Conservation (phyloP, 2,329 filamentous ascomycete genomes). For the Thelonectria discophora region DNA sequence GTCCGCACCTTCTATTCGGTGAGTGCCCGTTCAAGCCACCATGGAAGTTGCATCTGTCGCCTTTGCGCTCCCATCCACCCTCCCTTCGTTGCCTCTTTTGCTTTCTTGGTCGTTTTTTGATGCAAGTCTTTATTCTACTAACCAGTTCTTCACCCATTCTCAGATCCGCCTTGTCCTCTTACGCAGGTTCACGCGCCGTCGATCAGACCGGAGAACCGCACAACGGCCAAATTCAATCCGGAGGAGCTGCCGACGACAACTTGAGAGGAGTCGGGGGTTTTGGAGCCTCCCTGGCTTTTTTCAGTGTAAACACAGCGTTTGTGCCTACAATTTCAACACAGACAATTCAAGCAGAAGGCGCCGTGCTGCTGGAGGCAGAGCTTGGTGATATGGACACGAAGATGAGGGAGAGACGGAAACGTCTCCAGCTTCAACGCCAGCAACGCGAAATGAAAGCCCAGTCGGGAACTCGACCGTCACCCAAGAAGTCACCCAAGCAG, state of each 20-base stretch:
- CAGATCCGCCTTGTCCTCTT: background rate
- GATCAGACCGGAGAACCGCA: too few species aligned
- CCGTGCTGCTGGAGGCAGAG: background rate
- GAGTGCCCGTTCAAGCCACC: background rate
- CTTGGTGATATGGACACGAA: background rate
- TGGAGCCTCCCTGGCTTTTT: background rate
- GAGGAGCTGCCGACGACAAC: background rate
- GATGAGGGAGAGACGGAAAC: background rate
- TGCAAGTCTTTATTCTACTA: too few species aligned
- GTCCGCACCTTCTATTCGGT: background rate
- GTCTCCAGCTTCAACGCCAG: background rate
- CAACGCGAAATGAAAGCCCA: background rate
- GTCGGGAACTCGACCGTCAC: too few species aligned
- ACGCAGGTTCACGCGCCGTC: too few species aligned
- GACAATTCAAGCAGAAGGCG: background rate
- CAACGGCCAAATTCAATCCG: too few species aligned
- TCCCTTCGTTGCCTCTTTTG: background rate
- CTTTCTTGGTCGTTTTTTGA: background rate
- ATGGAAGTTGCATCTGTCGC: background rate
- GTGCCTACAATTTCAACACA: background rate
- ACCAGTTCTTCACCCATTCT: background rate
- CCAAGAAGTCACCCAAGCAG: too few species aligned
- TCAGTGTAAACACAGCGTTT: background rate
- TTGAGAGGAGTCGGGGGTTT: background rate
- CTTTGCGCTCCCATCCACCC: background rate